phyloP scores from a whole-genome alignment of 2,329 filamentous ascomycete genomes.

The Stachybotrys echinatus region DNA sequence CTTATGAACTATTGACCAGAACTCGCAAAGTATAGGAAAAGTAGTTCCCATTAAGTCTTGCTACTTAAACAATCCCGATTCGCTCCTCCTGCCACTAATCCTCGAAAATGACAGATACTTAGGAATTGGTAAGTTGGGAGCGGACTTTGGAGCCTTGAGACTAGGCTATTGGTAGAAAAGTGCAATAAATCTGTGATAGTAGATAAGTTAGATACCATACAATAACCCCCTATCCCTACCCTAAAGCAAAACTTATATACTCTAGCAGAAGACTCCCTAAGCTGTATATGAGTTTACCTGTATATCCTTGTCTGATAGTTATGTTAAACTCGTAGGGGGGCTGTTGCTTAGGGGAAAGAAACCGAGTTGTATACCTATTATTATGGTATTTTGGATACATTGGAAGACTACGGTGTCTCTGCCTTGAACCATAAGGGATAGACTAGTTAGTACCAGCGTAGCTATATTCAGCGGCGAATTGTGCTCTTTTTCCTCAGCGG shows the following conservation, averaged over 20 bases:
- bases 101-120: slow-evolving; percentile 5
- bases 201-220: neutral
- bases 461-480: slow-evolving; percentile 22
- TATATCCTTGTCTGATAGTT: slow-evolving; percentile 1
- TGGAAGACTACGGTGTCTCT: slow-evolving; percentile 25
- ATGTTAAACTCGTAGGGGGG: slow-evolving; percentile 4
- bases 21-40: slow-evolving; percentile 24
- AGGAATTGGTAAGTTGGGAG: slow-evolving; percentile 15
- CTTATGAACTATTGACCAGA: slow-evolving; percentile 31
- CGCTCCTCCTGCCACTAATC: neutral
- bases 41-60: slow-evolving; percentile 17
- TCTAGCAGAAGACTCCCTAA: slow-evolving; percentile 31
- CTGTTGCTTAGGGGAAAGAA: slow-evolving; percentile 18
- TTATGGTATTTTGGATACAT: slow-evolving; percentile 20
- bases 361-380: slow-evolving; percentile 22
- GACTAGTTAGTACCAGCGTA: slow-evolving; percentile 23
- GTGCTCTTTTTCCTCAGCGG: slow-evolving; percentile 10
- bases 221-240: neutral
- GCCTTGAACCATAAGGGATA: slow-evolving; percentile 27
- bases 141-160: slow-evolving; percentile 12
- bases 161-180: slow-evolving; percentile 30
- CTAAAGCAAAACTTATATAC: slow-evolving; percentile 19
- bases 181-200: slow-evolving; percentile 17
- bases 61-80: neutral
- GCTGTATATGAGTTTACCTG: slow-evolving; percentile 15